phyloP scores from a whole-genome alignment of 305 asterid genomes.

The Solanum hybrid region DNA sequence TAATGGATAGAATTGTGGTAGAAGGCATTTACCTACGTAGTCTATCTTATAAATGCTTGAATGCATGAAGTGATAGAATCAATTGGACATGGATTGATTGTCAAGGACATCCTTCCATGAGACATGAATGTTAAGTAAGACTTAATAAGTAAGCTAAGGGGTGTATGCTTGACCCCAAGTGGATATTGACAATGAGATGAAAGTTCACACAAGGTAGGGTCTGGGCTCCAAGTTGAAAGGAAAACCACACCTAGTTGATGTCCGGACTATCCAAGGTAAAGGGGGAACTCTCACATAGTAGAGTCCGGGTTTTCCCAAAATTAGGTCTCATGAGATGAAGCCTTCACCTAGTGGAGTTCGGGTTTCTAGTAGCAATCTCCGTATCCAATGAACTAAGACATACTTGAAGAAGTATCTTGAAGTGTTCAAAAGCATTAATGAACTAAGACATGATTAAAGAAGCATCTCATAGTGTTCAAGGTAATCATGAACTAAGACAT shows the following conservation, averaged over 20 bases:
- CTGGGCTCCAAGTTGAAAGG: no score
- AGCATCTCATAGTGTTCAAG: not conserved
- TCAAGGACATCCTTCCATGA: no score
- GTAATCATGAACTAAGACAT: not conserved
- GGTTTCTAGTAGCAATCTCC: not conserved
- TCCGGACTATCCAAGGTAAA: not conserved
- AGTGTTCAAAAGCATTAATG: not conserved
- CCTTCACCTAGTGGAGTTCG: not conserved
- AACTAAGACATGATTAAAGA: not conserved
- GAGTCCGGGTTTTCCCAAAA: not conserved
- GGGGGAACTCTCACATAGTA: not conserved
- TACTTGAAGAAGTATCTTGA: not conserved
- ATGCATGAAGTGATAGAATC: no score
- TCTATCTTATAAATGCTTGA: no score
- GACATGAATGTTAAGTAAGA: no score
- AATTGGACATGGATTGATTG: no score
- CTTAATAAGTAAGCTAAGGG: no score
- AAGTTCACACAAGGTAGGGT: no score
- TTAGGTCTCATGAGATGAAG: not conserved
- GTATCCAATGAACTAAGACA: not conserved
- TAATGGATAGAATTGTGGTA: no score
- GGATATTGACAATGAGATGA: no score
- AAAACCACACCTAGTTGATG: not conserved
- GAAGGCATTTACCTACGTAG: no score
- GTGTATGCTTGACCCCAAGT: no score